These are phyloP conservation scores for Ganoderma leucocontextum DNA, from an alignment of 1,284 basidiomycete species.

Conservation along the genomic window DNA sequence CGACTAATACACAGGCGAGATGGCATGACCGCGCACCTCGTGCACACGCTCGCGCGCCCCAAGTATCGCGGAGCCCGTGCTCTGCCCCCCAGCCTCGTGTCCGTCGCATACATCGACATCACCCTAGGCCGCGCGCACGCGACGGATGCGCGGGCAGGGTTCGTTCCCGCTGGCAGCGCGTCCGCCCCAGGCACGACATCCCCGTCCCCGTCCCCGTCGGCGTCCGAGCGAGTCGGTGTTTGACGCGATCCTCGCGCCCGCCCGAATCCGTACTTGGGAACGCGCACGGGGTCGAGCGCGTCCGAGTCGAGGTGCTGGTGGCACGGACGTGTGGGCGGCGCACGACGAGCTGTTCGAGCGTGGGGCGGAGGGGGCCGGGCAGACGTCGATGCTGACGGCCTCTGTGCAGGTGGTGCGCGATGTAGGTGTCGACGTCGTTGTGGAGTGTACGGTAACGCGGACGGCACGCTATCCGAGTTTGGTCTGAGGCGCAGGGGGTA, in stretches of 20 bases:
- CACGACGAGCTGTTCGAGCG: not conserved
- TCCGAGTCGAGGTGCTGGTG: not conserved
- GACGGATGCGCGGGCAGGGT: too few species aligned
- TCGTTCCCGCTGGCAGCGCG: too few species aligned
- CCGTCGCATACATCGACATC: constrained; percentile 2
- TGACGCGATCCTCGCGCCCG: not conserved
- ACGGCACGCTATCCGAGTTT: too few species aligned
- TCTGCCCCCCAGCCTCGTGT: constrained; percentile 3
- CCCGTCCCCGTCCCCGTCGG: too few species aligned
- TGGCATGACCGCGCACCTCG: not conserved
- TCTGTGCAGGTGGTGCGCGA: too few species aligned
- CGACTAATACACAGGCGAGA: constrained; percentile 2
- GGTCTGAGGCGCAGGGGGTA: too few species aligned
- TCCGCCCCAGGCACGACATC: too few species aligned
- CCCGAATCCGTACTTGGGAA: constrained; percentile 4
- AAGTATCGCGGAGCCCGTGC: not conserved
- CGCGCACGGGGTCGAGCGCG: constrained; percentile 4
- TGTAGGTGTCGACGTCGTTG: too few species aligned
- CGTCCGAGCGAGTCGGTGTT: not conserved
- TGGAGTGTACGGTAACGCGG: too few species aligned
- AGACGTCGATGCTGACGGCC: too few species aligned
- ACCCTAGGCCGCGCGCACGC: not conserved
- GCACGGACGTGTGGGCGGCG: constrained; percentile 11
- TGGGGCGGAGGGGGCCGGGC: not conserved
- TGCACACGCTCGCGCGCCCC: not conserved